Evolutionary conservation across 495 filamentous ascomycete species (phyloP), one percentile per base, ranked within the genome.

Genomic region (Bathelium albidoporum): DNA sequence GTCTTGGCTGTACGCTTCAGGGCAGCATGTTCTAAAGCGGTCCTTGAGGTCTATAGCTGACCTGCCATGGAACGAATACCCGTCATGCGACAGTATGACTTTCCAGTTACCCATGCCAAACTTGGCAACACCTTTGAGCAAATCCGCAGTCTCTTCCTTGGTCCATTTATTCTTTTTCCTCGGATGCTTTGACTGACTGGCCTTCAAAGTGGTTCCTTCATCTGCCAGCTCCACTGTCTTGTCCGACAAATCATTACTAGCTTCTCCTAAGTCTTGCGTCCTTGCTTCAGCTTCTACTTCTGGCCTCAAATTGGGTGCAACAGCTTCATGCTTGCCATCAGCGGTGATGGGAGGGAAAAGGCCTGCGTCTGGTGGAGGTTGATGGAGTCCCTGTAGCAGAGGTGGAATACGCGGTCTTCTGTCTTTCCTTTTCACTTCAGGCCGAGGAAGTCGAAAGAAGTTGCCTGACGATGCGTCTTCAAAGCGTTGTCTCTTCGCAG

Each of bases 51-150:
- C 91, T 12, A 89, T 85, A 20, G 88, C 84, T 32, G 84, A 87
- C 44, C 91, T 81, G 34, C 81, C 80, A 68, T 91, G 86, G 74
- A 96, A 96, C 20, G 76, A 78, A 67, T 89, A 87, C 29, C 86
- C 84, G 1, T 84, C 76, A 63, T 91, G 85, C 12, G 87, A 80
- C n/a, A 94, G 73, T 18, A 96, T 95, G 49, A 83, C 83, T 41
- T 87, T 94, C 91, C 91, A 96, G 70, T 85, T 90, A 22, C 91
- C 91, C 60, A 95, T 86, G 0, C 91, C 91, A 72, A 91, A 89
- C 63, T 85, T 87, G 44, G 84, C 80, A 20, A 95, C 90, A 1
- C 90, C 91, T 61, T 85, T 79, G 31, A 95, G 73, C 12, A 96
- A 75, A 60, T 87, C 81, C 28, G 85, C 83, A 1, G 90, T 95